Evolutionary conservation across 306 rosid genomes (phyloP), one percentile per base, ranked within the genome.

Genomic region (Fragaria iinumae): DNA sequence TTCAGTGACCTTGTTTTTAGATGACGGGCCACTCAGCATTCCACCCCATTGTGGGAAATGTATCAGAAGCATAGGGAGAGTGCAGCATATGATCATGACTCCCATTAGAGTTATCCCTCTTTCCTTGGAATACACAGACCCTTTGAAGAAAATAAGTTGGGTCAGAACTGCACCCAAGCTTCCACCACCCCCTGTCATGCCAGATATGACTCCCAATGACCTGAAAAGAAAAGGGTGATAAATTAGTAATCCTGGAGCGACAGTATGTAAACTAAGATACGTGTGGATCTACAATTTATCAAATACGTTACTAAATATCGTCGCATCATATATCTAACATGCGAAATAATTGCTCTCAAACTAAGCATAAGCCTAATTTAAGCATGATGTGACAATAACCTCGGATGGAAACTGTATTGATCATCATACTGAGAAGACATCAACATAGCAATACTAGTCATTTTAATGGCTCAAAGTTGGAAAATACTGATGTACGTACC

Each of bases 121-220:
- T 50, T 93, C 89, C 80, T 90, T 91, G 17, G 94, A 85, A 57
- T 86, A 91, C 52, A 1, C 85, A 1, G 96, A 86, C 64, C 97
- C 98, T 85, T 80, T 87, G 84, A 93, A 90, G 89, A 93, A 93
- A 48, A 93, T 85, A 8, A 90, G 32, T 32, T 93, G 97, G 2
- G 98, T 91, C 62, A 94, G 7, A 13, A 91, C 93, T 34, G 93
- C 89, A 4, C 98, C 98, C 32, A 89, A 88, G 77, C 88, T 94
- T 48, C 98, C 98, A 25, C 98, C 98, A 4, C 93, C 98, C 63
- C 98, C 96, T 49, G 96, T 84, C 98, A 93, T 91, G 13, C 98
- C 98, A 7, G 93, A 88, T 72, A 87, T 84, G 10, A 91, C 93
- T 59, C 97, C 97, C 7, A 52, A 20, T 18, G 57, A 52, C 57